A percentile compares a stretch with the other conserved stretches of the same genome.
phyloP scores from a whole-genome alignment of 2,329 filamentous ascomycete species.

The Ophiostoma piceae region DNA sequence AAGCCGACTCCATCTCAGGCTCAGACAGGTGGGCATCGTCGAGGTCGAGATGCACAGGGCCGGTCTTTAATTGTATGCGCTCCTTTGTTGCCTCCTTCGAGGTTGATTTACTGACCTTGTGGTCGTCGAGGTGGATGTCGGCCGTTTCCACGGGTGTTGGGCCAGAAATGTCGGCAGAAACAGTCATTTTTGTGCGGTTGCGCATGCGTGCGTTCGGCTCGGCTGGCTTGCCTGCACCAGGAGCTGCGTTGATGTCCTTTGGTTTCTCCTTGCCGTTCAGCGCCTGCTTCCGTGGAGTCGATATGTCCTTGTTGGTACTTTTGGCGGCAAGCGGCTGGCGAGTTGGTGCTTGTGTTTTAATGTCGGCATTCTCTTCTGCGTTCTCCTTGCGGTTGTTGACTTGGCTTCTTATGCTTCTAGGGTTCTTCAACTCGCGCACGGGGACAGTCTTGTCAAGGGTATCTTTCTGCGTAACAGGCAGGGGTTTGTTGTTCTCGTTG shows the following conservation, averaged over 20 bases:
- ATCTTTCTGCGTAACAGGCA: constrained; percentile 17
- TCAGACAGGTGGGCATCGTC: not conserved
- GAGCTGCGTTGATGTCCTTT: constrained; percentile 26
- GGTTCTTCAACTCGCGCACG: constrained; percentile 32
- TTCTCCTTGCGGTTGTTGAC: constrained; percentile 38
- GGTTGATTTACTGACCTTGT: not conserved
- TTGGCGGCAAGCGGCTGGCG: constrained; percentile 52
- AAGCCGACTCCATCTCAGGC: constrained; percentile 10
- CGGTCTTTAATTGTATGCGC: not conserved
- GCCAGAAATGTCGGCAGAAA: constrained; percentile 33
- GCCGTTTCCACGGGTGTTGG: constrained; percentile 24
- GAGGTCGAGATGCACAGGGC: not conserved
- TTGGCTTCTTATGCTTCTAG: constrained; percentile 46
- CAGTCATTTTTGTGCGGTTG: constrained; percentile 29
- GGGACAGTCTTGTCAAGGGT: constrained; percentile 24
- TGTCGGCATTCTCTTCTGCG: constrained; percentile 30
- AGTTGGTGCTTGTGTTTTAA: constrained; percentile 30
- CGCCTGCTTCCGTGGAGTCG: constrained; percentile 51
- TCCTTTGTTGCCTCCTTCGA: not conserved
- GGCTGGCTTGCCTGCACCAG: constrained; percentile 20
- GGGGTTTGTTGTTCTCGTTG: constrained; percentile 31
- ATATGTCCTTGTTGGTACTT: constrained; percentile 55
- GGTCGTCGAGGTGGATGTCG: constrained; percentile 12
- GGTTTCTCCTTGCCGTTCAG: constrained; percentile 33
- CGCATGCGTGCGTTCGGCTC: constrained; percentile 10